phyloP scores from a whole-genome alignment of 2,329 filamentous ascomycete species.

The Hirsutella thompsonii region DNA sequence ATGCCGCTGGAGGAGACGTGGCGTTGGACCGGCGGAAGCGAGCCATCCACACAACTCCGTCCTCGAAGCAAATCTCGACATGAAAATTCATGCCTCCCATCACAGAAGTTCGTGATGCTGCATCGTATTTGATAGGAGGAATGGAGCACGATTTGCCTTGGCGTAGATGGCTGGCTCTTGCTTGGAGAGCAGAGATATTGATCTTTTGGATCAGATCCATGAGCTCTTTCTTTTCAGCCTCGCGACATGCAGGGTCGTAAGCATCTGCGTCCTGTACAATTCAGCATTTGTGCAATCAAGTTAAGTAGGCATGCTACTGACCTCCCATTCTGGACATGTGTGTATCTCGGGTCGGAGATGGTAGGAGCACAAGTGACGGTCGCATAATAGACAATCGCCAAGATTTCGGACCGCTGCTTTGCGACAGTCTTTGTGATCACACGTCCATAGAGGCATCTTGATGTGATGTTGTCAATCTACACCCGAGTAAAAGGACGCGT shows the following conservation, averaged over 20 bases:
- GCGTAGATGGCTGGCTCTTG: constrained; percentile 21
- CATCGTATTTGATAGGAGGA: constrained; percentile 22
- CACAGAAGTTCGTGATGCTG: constrained; percentile 17
- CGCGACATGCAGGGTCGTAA: constrained; percentile 18
- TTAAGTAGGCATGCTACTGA: constrained; percentile 11
- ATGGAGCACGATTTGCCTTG: constrained; percentile 20
- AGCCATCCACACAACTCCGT: constrained; percentile 28
- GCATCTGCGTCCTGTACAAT: constrained; percentile 18
- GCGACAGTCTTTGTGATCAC: constrained; percentile 17
- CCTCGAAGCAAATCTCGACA: constrained; percentile 26
- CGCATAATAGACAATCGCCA: constrained; percentile 25
- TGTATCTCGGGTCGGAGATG: constrained; percentile 20
- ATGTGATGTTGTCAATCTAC: neutral
- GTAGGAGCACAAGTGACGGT: constrained; percentile 21
- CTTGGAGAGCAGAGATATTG: constrained; percentile 20
- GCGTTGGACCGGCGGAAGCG: constrained; percentile 26
- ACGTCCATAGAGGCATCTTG: constrained; percentile 19
- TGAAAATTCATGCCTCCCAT: constrained; percentile 34
- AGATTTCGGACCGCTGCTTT: constrained; percentile 19
- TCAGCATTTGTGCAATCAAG: constrained; percentile 5
- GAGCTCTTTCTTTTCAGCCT: constrained; percentile 22
- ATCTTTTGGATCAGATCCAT: constrained; percentile 19
- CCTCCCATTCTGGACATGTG: constrained; percentile 22
- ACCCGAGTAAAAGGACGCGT: too few species aligned
- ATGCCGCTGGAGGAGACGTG: constrained; percentile 20